phyloP scores from a whole-genome alignment of 352 stramenopile genomes.

The Phytopythium litorale region DNA sequence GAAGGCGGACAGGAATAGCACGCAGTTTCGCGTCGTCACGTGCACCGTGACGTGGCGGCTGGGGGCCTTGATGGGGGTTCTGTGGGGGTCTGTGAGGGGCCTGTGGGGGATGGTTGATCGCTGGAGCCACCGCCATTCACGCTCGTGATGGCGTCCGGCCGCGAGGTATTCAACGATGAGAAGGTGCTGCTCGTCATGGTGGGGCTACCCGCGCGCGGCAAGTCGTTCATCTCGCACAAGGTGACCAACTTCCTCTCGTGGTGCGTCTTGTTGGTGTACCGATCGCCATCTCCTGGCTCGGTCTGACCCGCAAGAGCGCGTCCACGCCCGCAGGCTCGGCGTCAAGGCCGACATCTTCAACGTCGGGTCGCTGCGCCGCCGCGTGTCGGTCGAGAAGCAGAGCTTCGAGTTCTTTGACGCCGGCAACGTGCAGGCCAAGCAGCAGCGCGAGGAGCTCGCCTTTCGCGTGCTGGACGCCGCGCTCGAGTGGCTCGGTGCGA shows the following conservation, averaged over 20 bases:
- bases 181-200: conserved; percentile 92
- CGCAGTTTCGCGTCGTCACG: conserved; percentile 1
- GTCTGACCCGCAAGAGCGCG: too few relatives aligned
- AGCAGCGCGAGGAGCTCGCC: conserved; percentile 63
- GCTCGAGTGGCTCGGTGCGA: conserved; percentile 36
- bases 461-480: conserved; percentile 38
- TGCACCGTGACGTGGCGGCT: too few relatives aligned
- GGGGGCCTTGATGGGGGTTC: too few relatives aligned
- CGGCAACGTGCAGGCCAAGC: conserved; percentile 54
- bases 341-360: conserved; percentile 85
- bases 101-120: background rate
- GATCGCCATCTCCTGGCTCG: background rate
- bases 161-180: conserved; percentile 60
- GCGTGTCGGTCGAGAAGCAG: conserved; percentile 55
- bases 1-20: background rate
- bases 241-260: conserved; percentile 47
- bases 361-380: conserved; percentile 86
- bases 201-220: conserved; percentile 83
- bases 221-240: conserved; percentile 91
- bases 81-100: background rate
- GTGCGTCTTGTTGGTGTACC: conserved; percentile 5
- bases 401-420: conserved; percentile 83
- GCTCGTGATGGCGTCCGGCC: conserved; percentile 5
- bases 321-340: conserved; percentile 19
- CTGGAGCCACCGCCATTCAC: background rate